Conservation (phyloP, 2,329 filamentous ascomycete species). For the Blumeria graminis region DNA sequence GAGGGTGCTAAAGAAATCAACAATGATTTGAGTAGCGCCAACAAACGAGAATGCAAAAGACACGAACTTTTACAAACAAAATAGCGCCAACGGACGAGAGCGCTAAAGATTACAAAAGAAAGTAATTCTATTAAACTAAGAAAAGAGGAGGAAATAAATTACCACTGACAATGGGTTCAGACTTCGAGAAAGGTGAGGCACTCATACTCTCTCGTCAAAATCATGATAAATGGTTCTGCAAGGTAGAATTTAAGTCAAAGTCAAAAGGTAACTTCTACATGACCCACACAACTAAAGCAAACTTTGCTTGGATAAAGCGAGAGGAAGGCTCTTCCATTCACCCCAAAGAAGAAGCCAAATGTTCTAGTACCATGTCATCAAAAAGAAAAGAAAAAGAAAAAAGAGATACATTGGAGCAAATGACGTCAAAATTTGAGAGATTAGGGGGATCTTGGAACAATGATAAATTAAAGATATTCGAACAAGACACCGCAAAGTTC, state of each 20-base stretch:
- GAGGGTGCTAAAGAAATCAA: not conserved
- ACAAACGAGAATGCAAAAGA: not conserved
- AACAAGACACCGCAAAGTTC: not conserved
- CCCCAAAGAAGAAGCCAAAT: not conserved
- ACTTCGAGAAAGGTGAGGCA: not conserved
- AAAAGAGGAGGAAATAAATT: not conserved
- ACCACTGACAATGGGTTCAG: not conserved
- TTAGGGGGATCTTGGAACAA: not conserved
- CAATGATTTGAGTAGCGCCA: not conserved
- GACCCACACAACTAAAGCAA: not conserved
- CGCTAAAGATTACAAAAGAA: not conserved
- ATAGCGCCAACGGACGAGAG: not conserved
- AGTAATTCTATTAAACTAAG: not conserved
- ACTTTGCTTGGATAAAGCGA: not conserved
- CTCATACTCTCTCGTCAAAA: not conserved
- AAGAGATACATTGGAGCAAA: not conserved
- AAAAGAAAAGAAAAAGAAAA: not conserved
- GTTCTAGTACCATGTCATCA: not conserved
- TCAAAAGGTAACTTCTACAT: not conserved
- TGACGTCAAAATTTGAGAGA: conserved; percentile 1
- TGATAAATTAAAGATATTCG: not conserved
- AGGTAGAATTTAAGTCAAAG: not conserved
- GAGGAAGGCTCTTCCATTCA: not conserved
- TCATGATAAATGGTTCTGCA: not conserved
- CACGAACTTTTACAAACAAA: not conserved